A percentile compares a stretch with the other conserved stretches of the same genome.
These are phyloP conservation scores for Magnolia changhungtana DNA, from an alignment of 164 flowering plant species.

Conservation along the genomic window DNA sequence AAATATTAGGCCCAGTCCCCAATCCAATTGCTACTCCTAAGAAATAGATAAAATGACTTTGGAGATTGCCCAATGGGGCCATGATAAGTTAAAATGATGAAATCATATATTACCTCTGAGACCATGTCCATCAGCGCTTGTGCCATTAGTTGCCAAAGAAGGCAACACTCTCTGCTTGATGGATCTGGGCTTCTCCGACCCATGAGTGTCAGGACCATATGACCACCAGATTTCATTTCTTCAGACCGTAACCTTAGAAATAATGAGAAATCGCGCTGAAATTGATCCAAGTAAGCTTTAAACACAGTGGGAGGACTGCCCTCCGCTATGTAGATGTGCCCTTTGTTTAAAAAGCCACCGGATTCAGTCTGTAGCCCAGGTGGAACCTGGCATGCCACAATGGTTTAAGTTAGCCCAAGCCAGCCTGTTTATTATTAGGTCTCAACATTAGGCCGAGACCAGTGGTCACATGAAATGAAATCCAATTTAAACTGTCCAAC, in stretches of 20 bases:
- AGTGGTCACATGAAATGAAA: too few species aligned
- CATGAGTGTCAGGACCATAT: conserved; percentile 28
- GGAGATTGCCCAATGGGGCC: too few species aligned
- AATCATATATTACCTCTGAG: too few species aligned
- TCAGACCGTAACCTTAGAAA: conserved; percentile 28
- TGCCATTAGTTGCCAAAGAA: conserved; percentile 27
- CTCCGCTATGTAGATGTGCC: conserved; percentile 18
- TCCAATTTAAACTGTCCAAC: too few species aligned
- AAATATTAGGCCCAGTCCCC: too few species aligned
- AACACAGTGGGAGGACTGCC: conserved; percentile 16
- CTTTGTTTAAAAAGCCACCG: conserved; percentile 14
- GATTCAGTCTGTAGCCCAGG: neutral
- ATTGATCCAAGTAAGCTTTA: conserved; percentile 20
- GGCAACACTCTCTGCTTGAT: conserved; percentile 15
- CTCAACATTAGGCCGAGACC: too few species aligned
- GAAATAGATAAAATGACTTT: too few species aligned
- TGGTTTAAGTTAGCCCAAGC: too few species aligned
- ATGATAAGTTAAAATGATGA: too few species aligned
- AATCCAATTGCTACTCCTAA: too few species aligned
- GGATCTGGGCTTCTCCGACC: conserved; percentile 27
- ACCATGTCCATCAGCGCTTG: conserved; percentile 22
- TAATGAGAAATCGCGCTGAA: conserved; percentile 25
- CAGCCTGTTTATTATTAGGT: too few species aligned
- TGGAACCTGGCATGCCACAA: conserved; percentile 14
- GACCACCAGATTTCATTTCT: conserved; percentile 29